Evolutionary conservation across 2,329 filamentous ascomycete genomes (phyloP).

Genomic region (Clarireedia paspali): DNA sequence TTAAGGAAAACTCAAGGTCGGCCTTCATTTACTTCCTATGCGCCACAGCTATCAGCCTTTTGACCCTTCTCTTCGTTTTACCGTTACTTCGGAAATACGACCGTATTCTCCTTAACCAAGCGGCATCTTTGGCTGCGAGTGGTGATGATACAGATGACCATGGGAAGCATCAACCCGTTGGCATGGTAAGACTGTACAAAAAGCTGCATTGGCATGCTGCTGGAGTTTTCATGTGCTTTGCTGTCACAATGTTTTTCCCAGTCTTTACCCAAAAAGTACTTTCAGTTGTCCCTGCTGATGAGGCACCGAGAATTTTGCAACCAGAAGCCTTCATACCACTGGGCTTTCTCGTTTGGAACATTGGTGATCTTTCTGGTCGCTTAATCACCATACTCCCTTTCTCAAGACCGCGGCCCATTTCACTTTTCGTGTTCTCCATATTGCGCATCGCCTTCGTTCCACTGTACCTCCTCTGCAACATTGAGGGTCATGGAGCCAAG

Average conservation of each 20-base stretch:
- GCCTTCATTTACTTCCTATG: conserved; percentile 90
- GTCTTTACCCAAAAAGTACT: conserved; percentile 73
- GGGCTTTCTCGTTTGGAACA: conserved; percentile 88
- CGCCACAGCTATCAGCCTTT: conserved; percentile 66
- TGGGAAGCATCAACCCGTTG: conserved; percentile 41
- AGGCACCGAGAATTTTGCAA: conserved; percentile 53
- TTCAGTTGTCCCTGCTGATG: conserved; percentile 35
- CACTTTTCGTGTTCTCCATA: conserved; percentile 61
- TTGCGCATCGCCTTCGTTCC: conserved; percentile 67
- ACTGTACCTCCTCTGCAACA: conserved; percentile 84
- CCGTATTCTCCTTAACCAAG: conserved; percentile 42
- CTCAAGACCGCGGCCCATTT: conserved; percentile 53
- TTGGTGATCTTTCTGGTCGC: conserved; percentile 75
- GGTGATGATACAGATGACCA: conserved; percentile 44
- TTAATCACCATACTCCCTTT: conserved; percentile 54
- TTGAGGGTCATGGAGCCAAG: conserved; percentile 65
- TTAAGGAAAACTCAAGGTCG: conserved; percentile 49
- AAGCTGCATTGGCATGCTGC: conserved; percentile 73
- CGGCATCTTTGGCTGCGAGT: conserved; percentile 43
- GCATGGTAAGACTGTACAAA: conserved; percentile 58
- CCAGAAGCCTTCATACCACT: conserved; percentile 80
- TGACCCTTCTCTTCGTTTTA: conserved; percentile 65
- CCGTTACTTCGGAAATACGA: conserved; percentile 60
- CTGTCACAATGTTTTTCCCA: conserved; percentile 87
- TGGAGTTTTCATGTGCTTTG: conserved; percentile 76